These are phyloP conservation scores for Plasmodium knowlesi DNA, from an alignment of 169 alveolate genomes.

Conservation along the genomic window DNA sequence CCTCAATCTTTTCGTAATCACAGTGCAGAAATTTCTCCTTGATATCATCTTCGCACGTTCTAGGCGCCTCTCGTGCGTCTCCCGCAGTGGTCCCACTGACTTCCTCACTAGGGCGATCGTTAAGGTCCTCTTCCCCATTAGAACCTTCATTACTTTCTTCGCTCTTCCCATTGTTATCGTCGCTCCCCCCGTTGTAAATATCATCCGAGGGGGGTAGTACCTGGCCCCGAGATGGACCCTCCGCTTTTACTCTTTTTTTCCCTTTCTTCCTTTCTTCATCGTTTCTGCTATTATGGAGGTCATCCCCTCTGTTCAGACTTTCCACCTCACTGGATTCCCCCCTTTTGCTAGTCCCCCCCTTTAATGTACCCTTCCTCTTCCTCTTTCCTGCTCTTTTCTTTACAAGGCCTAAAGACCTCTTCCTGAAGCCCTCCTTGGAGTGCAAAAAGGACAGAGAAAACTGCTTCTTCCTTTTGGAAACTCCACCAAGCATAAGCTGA, in stretches of 20 bases:
- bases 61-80: neutral
- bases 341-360: neutral
- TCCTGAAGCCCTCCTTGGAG: constrained; percentile 37
- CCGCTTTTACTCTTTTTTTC: neutral
- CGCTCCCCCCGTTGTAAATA: neutral
- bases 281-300: neutral
- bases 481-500: constrained; percentile 53
- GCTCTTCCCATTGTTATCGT: neutral
- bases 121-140: neutral
- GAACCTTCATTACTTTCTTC: neutral
- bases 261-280: neutral
- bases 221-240: neutral
- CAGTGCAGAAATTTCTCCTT: constrained; percentile 29
- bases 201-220: neutral
- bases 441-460: constrained; percentile 40
- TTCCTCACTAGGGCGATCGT: neutral
- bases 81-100: neutral
- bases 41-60: constrained; percentile 15
- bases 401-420: neutral
- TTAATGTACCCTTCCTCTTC: neutral
- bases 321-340: neutral
- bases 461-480: constrained; percentile 35
- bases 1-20: constrained; percentile 68
- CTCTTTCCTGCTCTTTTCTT: neutral
- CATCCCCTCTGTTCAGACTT: neutral